phyloP scores from a whole-genome alignment of 139 green algal genomes.

The Trebouxia sp. region DNA sequence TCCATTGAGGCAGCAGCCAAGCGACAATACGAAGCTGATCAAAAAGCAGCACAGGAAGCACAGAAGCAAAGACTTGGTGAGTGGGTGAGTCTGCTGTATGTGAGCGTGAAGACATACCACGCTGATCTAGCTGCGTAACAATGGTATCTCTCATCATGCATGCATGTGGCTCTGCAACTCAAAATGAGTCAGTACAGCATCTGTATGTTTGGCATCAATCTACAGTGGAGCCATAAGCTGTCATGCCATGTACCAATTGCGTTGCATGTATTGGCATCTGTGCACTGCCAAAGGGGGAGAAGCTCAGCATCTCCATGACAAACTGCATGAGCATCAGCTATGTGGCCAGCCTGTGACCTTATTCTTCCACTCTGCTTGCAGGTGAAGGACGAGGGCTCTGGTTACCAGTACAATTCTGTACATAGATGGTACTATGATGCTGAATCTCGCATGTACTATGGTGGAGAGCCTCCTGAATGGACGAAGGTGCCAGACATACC shows the following conservation, averaged over 20 bases:
- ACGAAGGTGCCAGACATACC: constrained; percentile 57
- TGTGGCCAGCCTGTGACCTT: background rate
- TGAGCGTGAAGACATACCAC: background rate
- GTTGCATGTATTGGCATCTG: background rate
- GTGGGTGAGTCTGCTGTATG: constrained; percentile 39
- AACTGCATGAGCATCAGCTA: background rate
- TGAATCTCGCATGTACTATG: constrained; percentile 70
- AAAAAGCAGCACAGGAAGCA: constrained; percentile 11
- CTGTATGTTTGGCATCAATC: background rate
- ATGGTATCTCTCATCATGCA: background rate
- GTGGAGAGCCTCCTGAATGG: constrained; percentile 72
- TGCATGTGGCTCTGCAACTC: background rate
- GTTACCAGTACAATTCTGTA: constrained; percentile 73
- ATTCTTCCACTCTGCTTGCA: background rate
- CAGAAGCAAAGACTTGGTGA: constrained; percentile 22
- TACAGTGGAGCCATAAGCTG: too few relatives aligned
- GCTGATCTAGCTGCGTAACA: background rate
- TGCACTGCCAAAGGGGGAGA: background rate
- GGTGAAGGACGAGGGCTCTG: constrained; percentile 39
- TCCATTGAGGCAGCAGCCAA: constrained; percentile 46
- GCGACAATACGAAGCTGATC: constrained; percentile 41
- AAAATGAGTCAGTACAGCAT: background rate
- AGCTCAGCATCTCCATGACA: background rate
- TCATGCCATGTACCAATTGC: too few relatives aligned
- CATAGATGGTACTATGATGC: constrained; percentile 42